These are phyloP conservation scores for Halteria grandinella DNA, from an alignment of 73 alveolate genomes.

Conservation along the genomic window DNA sequence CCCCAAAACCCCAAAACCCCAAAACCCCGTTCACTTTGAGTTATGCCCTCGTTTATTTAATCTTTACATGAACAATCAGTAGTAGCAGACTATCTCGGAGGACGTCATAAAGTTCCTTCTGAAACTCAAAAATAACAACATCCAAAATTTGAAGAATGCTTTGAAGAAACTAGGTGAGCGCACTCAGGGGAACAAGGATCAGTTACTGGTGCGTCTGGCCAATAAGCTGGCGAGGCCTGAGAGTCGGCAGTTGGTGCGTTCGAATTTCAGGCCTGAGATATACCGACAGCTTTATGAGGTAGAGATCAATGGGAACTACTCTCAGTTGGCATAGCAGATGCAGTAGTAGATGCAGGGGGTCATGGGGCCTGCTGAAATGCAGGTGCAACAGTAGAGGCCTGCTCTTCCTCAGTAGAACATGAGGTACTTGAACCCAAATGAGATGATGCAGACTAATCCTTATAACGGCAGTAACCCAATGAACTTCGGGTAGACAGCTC, in stretches of 20 bases:
- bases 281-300: slow-evolving; percentile 45
- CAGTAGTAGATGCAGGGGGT: neutral
- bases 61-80: neutral
- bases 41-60: no score
- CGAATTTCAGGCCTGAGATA: slow-evolving; percentile 39
- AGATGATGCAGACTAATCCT: slow-evolving; percentile 19
- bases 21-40: no score
- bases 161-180: slow-evolving; percentile 34
- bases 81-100: neutral
- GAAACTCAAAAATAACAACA: slow-evolving; percentile 50
- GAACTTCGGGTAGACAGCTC: no score
- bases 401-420: no score
- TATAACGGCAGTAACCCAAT: neutral
- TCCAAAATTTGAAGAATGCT: slow-evolving; percentile 52
- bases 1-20: no score
- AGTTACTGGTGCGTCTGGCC: slow-evolving; percentile 42
- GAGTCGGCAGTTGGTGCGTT: slow-evolving; percentile 30
- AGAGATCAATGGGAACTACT: slow-evolving; percentile 24
- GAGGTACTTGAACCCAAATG: neutral
- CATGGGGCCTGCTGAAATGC: neutral
- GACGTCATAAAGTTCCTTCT: slow-evolving; percentile 42
- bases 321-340: slow-evolving; percentile 5
- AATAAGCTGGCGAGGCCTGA: slow-evolving; percentile 11
- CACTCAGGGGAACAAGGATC: slow-evolving; percentile 56
- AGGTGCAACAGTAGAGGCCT: neutral